A percentile compares a stretch with the other conserved stretches of the same genome.
These are phyloP conservation scores for Aureobasidium sp. DNA, from an alignment of 2,329 filamentous ascomycete genomes.

Conservation along the genomic window DNA sequence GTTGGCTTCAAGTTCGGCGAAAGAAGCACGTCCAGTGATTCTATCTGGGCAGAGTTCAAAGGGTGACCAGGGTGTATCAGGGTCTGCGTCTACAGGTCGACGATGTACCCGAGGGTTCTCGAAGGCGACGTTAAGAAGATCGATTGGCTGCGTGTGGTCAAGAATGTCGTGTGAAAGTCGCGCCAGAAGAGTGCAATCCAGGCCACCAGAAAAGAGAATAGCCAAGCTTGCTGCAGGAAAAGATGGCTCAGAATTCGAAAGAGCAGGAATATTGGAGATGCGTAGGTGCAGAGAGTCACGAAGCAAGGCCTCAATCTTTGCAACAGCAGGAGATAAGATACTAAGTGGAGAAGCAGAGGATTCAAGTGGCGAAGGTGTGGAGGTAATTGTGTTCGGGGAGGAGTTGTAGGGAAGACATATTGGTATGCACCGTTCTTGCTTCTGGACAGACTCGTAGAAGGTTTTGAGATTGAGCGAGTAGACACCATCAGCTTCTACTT, in stretches of 20 bases:
- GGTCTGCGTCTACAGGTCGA: slow-evolving; percentile 21
- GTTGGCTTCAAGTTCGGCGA: slow-evolving; percentile 59
- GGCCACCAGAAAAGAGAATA: slow-evolving; percentile 84
- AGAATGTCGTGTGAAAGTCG: slow-evolving; percentile 71
- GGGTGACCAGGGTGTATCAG: slow-evolving; percentile 26
- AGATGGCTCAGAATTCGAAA: background rate
- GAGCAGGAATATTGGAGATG: slow-evolving; percentile 55
- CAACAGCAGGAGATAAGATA: background rate
- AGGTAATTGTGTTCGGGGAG: background rate
- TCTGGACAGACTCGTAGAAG: background rate
- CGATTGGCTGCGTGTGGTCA: slow-evolving; percentile 60
- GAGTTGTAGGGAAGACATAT: background rate
- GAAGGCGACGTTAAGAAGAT: slow-evolving; percentile 92
- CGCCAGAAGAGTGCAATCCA: slow-evolving; percentile 86
- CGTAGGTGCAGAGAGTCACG: slow-evolving; percentile 22
- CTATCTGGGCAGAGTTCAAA: slow-evolving; percentile 89
- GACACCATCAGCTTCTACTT: slow-evolving; percentile 79
- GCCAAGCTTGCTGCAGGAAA: slow-evolving; percentile 49
- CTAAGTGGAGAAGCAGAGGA: background rate
- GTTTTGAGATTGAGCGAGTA: slow-evolving; percentile 54
- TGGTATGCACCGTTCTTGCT: background rate
- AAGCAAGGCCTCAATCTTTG: slow-evolving; percentile 17
- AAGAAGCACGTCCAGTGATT: slow-evolving; percentile 72
- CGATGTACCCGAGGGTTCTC: slow-evolving; percentile 70
- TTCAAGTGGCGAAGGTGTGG: background rate